Base-by-base conservation (phyloP, 495 filamentous ascomycete genomes). In the Annulohypoxylon stygium region DNA sequence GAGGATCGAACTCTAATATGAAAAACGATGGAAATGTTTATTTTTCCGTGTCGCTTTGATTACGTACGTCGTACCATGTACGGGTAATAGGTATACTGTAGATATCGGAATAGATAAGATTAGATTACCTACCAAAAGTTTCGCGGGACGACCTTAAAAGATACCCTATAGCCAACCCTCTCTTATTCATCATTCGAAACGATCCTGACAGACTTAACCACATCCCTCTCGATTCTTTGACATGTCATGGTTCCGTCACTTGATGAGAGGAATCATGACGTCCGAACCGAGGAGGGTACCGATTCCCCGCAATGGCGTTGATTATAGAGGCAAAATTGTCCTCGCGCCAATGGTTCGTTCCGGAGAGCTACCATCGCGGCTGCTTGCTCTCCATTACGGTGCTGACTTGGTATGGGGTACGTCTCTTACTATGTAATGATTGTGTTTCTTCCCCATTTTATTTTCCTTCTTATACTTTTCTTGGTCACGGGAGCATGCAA, bases 341-440 rank as follows among this genome's bases (percentile, higher is more conserved):
- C 90, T 99, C 36, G 96, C 96, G 25, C 96, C 96, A 43, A 99
- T 99, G 96, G 96, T 99, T 25, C 91, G 96, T 41, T 95, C 92
- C 26, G 97, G 97, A 73, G 96, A 99, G 83, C 85, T 98, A 16
- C 97, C 97, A 4, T 94, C 92, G 8, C 90, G 96, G 14, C 87
- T 99, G 1, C 78, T 95, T 3, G 92, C 96, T 6, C 88, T 99
- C 18, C 90, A 97, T 74, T 98, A 99, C 78, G 96, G 96, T 53
- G 97, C 97, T 48, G 96, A 98, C 78, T 87, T 98, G 12, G 96
- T 98, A 66, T 99, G 95, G 96, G 95, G 92, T 90, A 71, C 50
- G 80, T 79, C 20, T 54, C 36, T 30, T 30, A 6, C 30, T 30
- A 6, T 3, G 1, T 30, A 6, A 30, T 30, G 3, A 6, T 30